Evolutionary conservation across 2,329 filamentous ascomycete genomes (phyloP), one percentile per base, ranked within the genome.

Genomic region (Penicillium sp.): DNA sequence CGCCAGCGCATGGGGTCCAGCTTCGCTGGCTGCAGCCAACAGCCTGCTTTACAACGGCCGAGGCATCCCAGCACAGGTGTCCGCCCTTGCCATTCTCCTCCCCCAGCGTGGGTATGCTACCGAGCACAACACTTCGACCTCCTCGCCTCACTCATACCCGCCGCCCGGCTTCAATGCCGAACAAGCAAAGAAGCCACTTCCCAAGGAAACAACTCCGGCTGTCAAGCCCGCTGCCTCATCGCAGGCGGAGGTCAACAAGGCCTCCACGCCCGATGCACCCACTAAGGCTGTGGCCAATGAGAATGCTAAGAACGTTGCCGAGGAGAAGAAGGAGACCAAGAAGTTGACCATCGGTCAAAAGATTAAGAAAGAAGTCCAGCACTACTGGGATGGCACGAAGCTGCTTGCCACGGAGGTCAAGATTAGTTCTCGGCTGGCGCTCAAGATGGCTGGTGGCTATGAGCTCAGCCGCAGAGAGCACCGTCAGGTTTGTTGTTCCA

Each of bases 371-470:
- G 95, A 99, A 78, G 84, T 83, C 14, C 87, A 89, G 63, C 95
- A 99, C 77, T 99, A 99, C 81, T 98, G 95, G 94, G 95, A 99
- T 78, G 95, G 95, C 61, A 98, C 92, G 31, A 99, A 99, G 79
- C 83, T 99, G 71, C 82, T 99, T 67, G 93, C 89, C 22, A 90
- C 92, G 1, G 95, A 99, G 79, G 88, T 98, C 73, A 91, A 83
- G 78, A 99, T 99, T 75, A 98, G 94, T 76, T 91, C 90, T 62
- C 89, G 89, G 63, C 81, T 99, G 66, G 95, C 93, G 5, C 78
- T 97, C 76, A 98, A 97, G 82, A 99, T 99, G 95, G 92, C 93
- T 14, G 93, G 91, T 60, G 95, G 95, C 7, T 99, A 99, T 79
- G 95, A 99, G 78, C 86, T 99, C 65, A 97, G 91, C 60, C 88